Percentiles rank a stretch among this genome's conserved stretches.
Conservation (phyloP, 2,329 filamentous ascomycete species). For the Pseudogymnoascus sp. region DNA sequence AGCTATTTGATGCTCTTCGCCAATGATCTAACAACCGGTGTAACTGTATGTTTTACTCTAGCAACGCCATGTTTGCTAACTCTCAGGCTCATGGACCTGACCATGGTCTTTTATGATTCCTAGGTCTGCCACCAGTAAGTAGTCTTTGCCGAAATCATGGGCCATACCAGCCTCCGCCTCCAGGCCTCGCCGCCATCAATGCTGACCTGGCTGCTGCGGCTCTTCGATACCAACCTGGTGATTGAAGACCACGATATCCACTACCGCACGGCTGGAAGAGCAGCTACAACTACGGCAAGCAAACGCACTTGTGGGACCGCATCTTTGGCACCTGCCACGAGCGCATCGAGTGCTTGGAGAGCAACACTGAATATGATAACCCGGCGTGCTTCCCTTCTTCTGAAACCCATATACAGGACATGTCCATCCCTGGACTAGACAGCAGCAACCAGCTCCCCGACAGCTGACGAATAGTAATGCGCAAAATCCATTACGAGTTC, state of each 20-base stretch:
- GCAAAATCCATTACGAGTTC: background rate
- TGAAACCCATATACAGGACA: background rate
- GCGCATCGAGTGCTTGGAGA: slow-evolving; percentile 28
- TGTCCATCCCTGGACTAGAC: no score
- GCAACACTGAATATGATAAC: slow-evolving; percentile 28
- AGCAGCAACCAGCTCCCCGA: no score
- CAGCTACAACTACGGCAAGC: slow-evolving; percentile 33
- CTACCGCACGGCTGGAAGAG: slow-evolving; percentile 33
- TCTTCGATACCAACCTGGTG: slow-evolving; percentile 29
- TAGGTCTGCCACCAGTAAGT: slow-evolving; percentile 39
- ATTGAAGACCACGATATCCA: slow-evolving; percentile 38
- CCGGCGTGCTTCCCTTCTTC: slow-evolving; percentile 25
- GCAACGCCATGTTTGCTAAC: background rate
- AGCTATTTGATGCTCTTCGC: no score
- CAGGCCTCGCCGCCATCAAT: slow-evolving; percentile 29
- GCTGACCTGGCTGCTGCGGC: slow-evolving; percentile 28
- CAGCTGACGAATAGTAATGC: background rate
- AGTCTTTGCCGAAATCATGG: slow-evolving; percentile 32
- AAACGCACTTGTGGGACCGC: slow-evolving; percentile 31
- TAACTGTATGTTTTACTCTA: no score
- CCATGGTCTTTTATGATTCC: slow-evolving; percentile 40
- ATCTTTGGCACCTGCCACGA: slow-evolving; percentile 31
- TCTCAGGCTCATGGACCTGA: slow-evolving; percentile 26
- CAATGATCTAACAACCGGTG: no score
- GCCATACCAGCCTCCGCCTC: slow-evolving; percentile 34